phyloP scores from a whole-genome alignment of 257 asterid genomes.

The Asclepias syriaca region DNA sequence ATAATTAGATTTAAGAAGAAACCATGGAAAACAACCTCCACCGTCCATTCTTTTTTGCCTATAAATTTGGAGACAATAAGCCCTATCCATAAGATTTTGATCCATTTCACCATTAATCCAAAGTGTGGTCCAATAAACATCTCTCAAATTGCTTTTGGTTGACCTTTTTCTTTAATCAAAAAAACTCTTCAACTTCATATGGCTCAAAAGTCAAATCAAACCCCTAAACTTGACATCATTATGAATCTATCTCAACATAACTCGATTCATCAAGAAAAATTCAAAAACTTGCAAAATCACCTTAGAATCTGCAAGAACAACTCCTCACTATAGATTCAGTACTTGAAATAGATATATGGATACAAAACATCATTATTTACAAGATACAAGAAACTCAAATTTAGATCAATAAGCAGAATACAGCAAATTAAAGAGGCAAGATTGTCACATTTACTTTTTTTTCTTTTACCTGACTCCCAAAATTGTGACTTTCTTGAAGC shows the following conservation, averaged over 20 bases:
- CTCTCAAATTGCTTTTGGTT: neutral
- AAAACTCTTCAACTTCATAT: neutral
- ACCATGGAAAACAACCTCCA: neutral
- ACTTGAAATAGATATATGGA: neutral
- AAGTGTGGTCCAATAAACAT: conserved; percentile 4
- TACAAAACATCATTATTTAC: neutral
- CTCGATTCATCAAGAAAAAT: no score
- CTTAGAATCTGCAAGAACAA: no score
- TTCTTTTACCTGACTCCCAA: neutral
- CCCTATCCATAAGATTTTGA: conserved; percentile 8
- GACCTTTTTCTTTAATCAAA: neutral
- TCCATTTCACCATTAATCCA: conserved; percentile 1
- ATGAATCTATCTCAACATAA: no score
- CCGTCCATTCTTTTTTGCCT: neutral
- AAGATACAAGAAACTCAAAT: neutral
- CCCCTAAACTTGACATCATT: neutral
- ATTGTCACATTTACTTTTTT: neutral
- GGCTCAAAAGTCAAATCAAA: neutral
- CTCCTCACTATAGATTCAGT: neutral
- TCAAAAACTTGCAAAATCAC: no score
- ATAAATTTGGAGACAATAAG: neutral
- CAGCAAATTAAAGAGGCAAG: neutral
- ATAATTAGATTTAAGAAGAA: conserved; percentile 1
- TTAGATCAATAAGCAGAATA: neutral
- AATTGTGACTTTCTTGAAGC: conserved; percentile 1